These are phyloP conservation scores for Paraleonurus japonicus DNA, from an alignment of 257 asterid species.

Conservation along the genomic window DNA sequence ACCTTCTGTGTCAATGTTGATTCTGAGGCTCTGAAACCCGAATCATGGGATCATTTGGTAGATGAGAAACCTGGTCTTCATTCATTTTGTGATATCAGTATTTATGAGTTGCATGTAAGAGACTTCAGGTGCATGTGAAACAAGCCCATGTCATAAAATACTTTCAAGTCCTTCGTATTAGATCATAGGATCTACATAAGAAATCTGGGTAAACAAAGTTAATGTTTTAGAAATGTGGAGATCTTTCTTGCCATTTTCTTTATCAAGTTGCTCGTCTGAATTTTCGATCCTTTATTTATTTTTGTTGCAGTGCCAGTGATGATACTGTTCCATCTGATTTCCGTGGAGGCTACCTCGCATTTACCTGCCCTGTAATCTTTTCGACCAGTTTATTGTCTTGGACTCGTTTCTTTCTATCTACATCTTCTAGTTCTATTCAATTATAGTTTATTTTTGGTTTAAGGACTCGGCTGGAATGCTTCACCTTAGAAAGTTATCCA, in stretches of 20 bases:
- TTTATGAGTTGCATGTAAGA: conserved; percentile 92
- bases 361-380: conserved; percentile 56
- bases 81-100: conserved; percentile 80
- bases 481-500: conserved; percentile 75
- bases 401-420: conserved; percentile 18
- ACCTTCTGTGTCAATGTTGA: conserved; percentile 70
- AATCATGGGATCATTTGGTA: conserved; percentile 77
- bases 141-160: conserved; percentile 14
- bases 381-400: conserved; percentile 17
- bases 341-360: conserved; percentile 91
- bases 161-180: not conserved
- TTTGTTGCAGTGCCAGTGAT: conserved; percentile 63
- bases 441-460: conserved; percentile 26
- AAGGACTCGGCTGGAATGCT: conserved; percentile 88
- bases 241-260: conserved; percentile 4
- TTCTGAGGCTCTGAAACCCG: conserved; percentile 76
- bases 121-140: conserved; percentile 75
- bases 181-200: not conserved
- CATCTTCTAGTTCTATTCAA: conserved; percentile 2
- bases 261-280: not conserved
- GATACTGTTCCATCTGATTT: conserved; percentile 63
- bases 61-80: conserved; percentile 66
- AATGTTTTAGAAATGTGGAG: conserved; percentile 4
- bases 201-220: conserved; percentile 13
- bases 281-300: not conserved